Evolutionary conservation across 2,329 filamentous ascomycete species (phyloP), one percentile per base, ranked within the genome.

Genomic region (Fusarium piperis): DNA sequence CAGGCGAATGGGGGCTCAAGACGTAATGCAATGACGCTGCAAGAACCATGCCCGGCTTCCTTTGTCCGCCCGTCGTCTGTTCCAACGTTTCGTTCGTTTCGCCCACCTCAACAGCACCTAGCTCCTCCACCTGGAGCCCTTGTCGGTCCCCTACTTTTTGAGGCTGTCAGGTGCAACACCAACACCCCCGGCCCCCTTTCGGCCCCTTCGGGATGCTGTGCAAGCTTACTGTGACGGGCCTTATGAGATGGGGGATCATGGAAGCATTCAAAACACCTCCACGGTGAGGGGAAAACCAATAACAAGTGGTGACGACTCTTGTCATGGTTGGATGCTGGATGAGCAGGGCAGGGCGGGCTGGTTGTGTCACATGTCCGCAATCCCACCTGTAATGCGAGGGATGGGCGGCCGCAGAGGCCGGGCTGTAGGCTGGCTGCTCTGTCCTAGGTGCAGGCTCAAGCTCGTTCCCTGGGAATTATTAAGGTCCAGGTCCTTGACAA

Each of bases 11-110:
- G 69, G 62, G 65, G 64, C 33, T 44, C 59, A 60, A 61, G 71
- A 77, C 74, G 76, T 77, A 78, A 78, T 74, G 70, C 64, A 62
- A 75, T 78, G 72, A 77, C 68, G 70, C 70, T 55, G 67, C 68
- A 53, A 39, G 57, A 32, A 58, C 33, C 41, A 39, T 41, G 58
- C 33, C 62, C 53, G 30, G 41, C 41, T 30, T 52, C 53, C 55
- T 60, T 51, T 59, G 60, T 18, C 52, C 58, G 33, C 18, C 48
- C 53, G 26, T 55, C 53, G 26, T 55, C 32, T 30, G 30, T 20
- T 39, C 38, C n/a, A 33, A 32, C 18, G 20, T 44, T 48, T 46
- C 23, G 16, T 61, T 18, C 39, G 11, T 35, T 51, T 38, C 26
- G 26, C 26, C 26, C 5, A 18, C 23, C n/a, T 28, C 26, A 9